These are phyloP conservation scores for Epicoccum sorghinum DNA, from an alignment of 2,329 filamentous ascomycete genomes.

Conservation along the genomic window DNA sequence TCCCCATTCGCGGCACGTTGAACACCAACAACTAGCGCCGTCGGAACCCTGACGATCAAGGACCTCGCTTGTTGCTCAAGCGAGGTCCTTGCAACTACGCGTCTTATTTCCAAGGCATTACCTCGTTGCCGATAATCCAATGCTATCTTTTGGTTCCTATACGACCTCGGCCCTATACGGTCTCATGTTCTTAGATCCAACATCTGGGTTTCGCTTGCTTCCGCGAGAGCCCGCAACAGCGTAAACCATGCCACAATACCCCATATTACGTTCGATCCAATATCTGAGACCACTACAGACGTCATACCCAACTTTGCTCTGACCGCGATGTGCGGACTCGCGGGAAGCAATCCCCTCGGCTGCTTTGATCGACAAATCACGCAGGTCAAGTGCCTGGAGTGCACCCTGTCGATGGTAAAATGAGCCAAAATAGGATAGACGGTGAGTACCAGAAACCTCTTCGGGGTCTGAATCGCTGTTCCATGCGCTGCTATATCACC, in stretches of 20 bases:
- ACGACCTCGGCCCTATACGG: slow-evolving; percentile 12
- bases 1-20: slow-evolving; percentile 24
- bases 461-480: slow-evolving; percentile 19
- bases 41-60: slow-evolving; percentile 25
- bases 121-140: slow-evolving; percentile 11
- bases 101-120: slow-evolving; percentile 20
- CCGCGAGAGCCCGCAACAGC: slow-evolving; percentile 1
- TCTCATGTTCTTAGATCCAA: slow-evolving; percentile 4
- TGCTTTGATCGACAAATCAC: slow-evolving; percentile 39
- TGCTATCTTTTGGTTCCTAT: slow-evolving; percentile 13
- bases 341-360: slow-evolving; percentile 19
- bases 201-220: slow-evolving; percentile 28
- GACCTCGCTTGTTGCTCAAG: slow-evolving; percentile 20
- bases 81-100: slow-evolving; percentile 21
- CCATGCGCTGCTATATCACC: slow-evolving; percentile 26
- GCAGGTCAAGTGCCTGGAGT: background rate
- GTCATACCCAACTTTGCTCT: slow-evolving; percentile 33
- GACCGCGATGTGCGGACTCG: slow-evolving; percentile 23
- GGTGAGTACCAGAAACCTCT: slow-evolving; percentile 13
- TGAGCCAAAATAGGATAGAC: slow-evolving; percentile 22
- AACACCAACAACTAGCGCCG: slow-evolving; percentile 28
- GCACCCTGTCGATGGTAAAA: slow-evolving; percentile 9
- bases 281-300: slow-evolving; percentile 19
- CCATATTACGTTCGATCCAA: background rate
- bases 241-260: slow-evolving; percentile 6